These are phyloP conservation scores for Tetrahymena malaccensis DNA, from an alignment of 73 alveolate genomes.

Conservation along the genomic window DNA sequence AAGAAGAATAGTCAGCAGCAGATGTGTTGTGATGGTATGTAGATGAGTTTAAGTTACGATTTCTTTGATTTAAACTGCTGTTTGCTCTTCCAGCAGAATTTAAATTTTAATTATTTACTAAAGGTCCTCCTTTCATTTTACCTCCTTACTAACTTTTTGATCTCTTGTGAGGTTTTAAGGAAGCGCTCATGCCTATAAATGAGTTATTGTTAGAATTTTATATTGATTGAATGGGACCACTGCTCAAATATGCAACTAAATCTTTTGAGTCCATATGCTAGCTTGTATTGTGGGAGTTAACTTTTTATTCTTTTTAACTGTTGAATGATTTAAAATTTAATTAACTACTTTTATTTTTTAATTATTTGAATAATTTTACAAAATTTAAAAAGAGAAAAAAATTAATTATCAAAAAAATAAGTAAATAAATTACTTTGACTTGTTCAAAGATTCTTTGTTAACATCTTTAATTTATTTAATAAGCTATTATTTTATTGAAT, in stretches of 20 bases:
- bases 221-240: not conserved
- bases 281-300: not conserved
- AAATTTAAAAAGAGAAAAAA: too few relatives aligned
- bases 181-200: not conserved
- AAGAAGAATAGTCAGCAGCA: not conserved
- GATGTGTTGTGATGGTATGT: not conserved
- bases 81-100: not conserved
- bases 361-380: too few relatives aligned
- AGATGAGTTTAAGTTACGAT: not conserved
- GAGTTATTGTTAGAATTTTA: not conserved
- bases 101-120: not conserved
- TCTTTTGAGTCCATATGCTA: not conserved
- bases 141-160: not conserved
- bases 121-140: not conserved
- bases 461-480: not conserved
- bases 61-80: not conserved
- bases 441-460: not conserved
- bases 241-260: not conserved
- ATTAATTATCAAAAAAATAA: too few relatives aligned
- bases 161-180: not conserved
- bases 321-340: not conserved
- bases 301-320: not conserved
- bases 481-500: not conserved
- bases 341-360: not conserved
- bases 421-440: not conserved